phyloP scores from a whole-genome alignment of 2,329 filamentous ascomycete genomes.

The Podosphaera fusca region DNA sequence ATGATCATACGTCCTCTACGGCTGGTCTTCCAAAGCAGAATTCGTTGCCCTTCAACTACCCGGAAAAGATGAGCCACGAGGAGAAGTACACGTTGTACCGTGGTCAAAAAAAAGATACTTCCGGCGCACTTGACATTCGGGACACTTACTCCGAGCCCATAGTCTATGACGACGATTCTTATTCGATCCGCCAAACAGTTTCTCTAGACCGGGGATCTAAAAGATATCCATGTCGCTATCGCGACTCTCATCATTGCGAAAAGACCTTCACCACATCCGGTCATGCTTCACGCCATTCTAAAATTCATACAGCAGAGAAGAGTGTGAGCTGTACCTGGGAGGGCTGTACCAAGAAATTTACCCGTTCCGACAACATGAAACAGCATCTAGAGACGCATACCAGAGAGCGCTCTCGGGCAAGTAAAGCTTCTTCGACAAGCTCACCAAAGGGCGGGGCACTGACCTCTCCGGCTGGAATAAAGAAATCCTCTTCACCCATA shows the following conservation, averaged over 20 bases:
- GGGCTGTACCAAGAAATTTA: constrained; percentile 60
- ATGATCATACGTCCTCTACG: constrained; percentile 5
- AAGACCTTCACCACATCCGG: constrained; percentile 71
- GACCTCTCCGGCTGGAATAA: neutral
- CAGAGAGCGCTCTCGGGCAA: constrained; percentile 23
- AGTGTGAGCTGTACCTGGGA: constrained; percentile 42
- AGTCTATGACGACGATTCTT: constrained; percentile 9
- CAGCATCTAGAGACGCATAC: constrained; percentile 60
- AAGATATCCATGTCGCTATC: constrained; percentile 53
- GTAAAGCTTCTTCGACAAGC: neutral
- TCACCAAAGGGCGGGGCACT: neutral
- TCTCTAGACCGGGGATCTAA: constrained; percentile 19
- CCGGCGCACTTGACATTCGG: constrained; percentile 3
- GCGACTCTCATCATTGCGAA: constrained; percentile 46
- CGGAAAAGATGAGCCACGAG: constrained; percentile 3
- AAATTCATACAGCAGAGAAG: constrained; percentile 67
- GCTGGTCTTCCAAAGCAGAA: constrained; percentile 18
- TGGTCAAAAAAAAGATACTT: constrained; percentile 2
- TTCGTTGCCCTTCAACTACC: constrained; percentile 15
- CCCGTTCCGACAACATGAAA: constrained; percentile 71
- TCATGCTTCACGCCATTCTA: constrained; percentile 64
- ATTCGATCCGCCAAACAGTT: constrained; percentile 2
- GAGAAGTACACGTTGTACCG: neutral
- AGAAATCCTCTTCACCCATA: neutral
- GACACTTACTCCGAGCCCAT: constrained; percentile 3